Conservation (phyloP, 2,329 filamentous ascomycete species). For the Stagonosporopsis cucurbitacearum region DNA sequence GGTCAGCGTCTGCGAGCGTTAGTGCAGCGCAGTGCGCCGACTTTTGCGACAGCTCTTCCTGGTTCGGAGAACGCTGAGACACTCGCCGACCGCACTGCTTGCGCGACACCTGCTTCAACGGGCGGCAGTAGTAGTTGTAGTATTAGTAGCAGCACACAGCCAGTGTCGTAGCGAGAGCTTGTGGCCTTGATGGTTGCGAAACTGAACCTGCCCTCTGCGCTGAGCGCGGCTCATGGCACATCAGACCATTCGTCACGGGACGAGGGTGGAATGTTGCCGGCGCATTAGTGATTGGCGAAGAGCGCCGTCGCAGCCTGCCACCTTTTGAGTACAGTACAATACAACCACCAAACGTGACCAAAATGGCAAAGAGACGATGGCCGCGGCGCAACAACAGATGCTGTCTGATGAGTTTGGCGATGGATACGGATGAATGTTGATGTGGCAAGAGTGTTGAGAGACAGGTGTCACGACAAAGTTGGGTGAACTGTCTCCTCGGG, state of each 20-base stretch:
- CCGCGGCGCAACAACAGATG: constrained; percentile 1
- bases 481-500: constrained; percentile 10
- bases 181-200: background rate
- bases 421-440: constrained; percentile 10
- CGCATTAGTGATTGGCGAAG: constrained; percentile 14
- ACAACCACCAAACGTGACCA: constrained; percentile 2
- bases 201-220: constrained; percentile 1
- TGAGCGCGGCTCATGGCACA: constrained; percentile 10
- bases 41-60: constrained; percentile 4
- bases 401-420: constrained; percentile 7
- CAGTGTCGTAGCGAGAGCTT: background rate
- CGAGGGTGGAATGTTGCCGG: constrained; percentile 8
- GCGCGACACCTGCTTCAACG: constrained; percentile 1
- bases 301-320: constrained; percentile 4
- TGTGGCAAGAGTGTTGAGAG: constrained; percentile 14
- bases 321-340: too few species aligned
- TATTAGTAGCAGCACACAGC: too few species aligned
- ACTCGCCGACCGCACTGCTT: background rate
- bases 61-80: constrained; percentile 3
- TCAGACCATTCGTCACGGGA: constrained; percentile 20
- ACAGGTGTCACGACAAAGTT: constrained; percentile 14
- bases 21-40: constrained; percentile 18
- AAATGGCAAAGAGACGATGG: background rate
- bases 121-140: background rate
- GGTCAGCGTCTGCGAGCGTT: constrained; percentile 15